Conservation (phyloP, 202 grass and related monocot genomes). For the Panicum virgatum region DNA sequence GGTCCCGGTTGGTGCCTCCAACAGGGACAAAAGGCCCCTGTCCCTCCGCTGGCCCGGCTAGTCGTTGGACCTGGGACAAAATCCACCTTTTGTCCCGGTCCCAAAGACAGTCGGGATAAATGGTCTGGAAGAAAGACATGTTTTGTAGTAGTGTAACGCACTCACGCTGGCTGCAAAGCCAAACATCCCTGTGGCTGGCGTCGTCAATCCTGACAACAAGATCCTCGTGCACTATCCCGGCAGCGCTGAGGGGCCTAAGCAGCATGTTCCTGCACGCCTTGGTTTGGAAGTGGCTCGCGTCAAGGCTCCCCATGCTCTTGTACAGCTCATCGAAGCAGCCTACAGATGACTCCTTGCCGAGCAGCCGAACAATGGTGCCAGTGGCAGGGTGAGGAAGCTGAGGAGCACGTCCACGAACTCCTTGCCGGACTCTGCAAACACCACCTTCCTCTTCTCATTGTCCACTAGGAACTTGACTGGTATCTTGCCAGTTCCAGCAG, state of each 20-base stretch:
- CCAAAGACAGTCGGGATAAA: too few relatives aligned
- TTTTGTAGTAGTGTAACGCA: too few relatives aligned
- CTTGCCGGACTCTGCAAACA: conserved; percentile 46
- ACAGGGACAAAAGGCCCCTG: too few relatives aligned
- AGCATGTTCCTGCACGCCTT: conserved; percentile 23
- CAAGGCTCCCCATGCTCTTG: conserved; percentile 16
- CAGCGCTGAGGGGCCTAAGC: not conserved
- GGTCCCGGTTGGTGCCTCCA: too few relatives aligned
- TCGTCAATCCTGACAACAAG: conserved; percentile 10
- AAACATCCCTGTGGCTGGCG: not conserved
- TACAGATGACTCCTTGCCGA: conserved; percentile 19
- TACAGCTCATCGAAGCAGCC: conserved; percentile 21
- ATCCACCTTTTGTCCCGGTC: too few relatives aligned
- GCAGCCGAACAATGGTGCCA: conserved; percentile 13
- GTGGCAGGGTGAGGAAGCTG: conserved; percentile 26
- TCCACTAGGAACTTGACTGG: conserved; percentile 41
- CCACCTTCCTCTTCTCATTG: conserved; percentile 32
- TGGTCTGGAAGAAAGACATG: too few relatives aligned
- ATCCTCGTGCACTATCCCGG: not conserved
- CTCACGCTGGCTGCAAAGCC: too few relatives aligned
- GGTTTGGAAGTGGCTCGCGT: not conserved
- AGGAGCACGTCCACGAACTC: conserved; percentile 50
- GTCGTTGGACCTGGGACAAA: too few relatives aligned
- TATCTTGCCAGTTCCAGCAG: conserved; percentile 18
- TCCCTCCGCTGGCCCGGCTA: too few relatives aligned